Evolutionary conservation across 345 rosid species (phyloP).

Genomic region (Salix purpurea): DNA sequence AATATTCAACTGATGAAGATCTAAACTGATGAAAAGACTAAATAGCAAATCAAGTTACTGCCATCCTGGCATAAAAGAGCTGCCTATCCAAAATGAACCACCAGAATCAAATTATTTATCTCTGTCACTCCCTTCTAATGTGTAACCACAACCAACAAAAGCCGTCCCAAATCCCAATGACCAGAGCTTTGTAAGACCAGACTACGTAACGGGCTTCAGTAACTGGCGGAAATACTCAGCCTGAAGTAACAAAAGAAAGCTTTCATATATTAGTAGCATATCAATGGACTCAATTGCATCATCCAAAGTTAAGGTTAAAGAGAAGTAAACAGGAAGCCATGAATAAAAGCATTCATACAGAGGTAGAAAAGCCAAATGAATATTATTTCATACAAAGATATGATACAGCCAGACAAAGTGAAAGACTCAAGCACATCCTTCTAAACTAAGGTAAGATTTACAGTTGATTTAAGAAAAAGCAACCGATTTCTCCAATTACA

Average conservation of each 20-base stretch:
- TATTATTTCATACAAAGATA: not conserved
- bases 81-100: conserved; percentile 30
- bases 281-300: not conserved
- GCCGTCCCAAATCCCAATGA: conserved; percentile 35
- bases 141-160: conserved; percentile 37
- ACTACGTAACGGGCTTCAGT: conserved; percentile 98
- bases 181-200: conserved; percentile 23
- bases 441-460: not conserved
- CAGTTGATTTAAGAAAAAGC: not conserved
- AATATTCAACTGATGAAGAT: conserved; percentile 20
- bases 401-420: not conserved
- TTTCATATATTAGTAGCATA: not conserved
- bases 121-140: conserved; percentile 44
- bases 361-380: not conserved
- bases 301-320: not conserved
- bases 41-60: conserved; percentile 31
- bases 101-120: conserved; percentile 40
- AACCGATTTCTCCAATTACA: not conserved
- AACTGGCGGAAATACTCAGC: conserved; percentile 95
- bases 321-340: not conserved
- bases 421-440: not conserved
- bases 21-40: conserved; percentile 26
- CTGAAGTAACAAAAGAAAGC: conserved; percentile 38
- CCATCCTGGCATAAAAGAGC: conserved; percentile 34
- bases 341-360: too few relatives aligned